Evolutionary conservation across 73 alveolate species (phyloP).

Genomic region (Strombidium stylifer): DNA sequence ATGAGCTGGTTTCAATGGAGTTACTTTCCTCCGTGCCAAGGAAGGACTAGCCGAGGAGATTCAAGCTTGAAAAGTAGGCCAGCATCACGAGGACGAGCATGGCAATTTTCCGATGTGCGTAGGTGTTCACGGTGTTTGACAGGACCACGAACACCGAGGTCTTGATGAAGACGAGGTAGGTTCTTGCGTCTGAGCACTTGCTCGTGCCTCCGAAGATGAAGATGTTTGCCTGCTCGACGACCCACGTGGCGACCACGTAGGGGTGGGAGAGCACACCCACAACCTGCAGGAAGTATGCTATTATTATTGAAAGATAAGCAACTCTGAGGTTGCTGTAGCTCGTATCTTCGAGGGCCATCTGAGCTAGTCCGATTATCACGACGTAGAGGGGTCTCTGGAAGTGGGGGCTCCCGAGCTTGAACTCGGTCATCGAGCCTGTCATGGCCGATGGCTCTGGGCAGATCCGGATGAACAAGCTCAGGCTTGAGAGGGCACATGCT

Average conservation of each 20-base stretch:
- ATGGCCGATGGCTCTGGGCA: no score
- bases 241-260: conserved; percentile 9
- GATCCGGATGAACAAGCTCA: no score
- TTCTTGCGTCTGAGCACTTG: conserved; percentile 22
- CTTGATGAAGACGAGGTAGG: not conserved
- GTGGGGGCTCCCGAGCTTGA: no score
- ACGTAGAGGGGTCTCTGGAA: no score
- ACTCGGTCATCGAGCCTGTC: no score
- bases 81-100: not conserved
- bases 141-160: conserved; percentile 9
- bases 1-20: not conserved
- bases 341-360: no score
- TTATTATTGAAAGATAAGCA: no score
- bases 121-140: not conserved
- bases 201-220: conserved; percentile 23
- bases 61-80: conserved; percentile 16
- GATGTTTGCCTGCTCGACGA: conserved; percentile 17
- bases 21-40: conserved; percentile 7
- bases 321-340: no score
- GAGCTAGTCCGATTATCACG: no score
- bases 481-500: no score
- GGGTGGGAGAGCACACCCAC: conserved; percentile 22
- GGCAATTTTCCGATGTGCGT: not conserved
- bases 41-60: not conserved
- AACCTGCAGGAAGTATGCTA: no score